Percentiles rank a stretch among this genome's conserved stretches.
Conservation (phyloP, 1,284 basidiomycete species). For the Golubevia pallescens region DNA sequence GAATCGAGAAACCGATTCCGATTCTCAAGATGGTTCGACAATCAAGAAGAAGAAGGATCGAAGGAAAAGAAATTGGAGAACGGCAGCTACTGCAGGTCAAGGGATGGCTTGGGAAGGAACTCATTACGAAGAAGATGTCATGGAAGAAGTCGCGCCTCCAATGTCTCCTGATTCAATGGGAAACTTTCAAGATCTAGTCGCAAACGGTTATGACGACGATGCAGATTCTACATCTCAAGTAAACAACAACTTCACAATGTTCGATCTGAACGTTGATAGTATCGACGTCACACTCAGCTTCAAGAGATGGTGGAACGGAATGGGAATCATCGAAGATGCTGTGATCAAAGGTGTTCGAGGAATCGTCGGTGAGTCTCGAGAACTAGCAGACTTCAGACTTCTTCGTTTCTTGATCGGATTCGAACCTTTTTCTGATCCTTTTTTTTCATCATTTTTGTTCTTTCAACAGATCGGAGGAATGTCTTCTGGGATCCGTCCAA, state of each 20-base stretch:
- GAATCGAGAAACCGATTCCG: neutral
- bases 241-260: slow-evolving; percentile 62
- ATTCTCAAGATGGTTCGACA: slow-evolving; percentile 6
- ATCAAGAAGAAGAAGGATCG: slow-evolving; percentile 7
- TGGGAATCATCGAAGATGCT: slow-evolving; percentile 87
- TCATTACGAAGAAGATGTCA: slow-evolving; percentile 44
- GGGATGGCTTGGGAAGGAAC: slow-evolving; percentile 59
- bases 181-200: slow-evolving; percentile 24
- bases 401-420: neutral
- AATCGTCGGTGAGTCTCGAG: slow-evolving; percentile 74
- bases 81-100: slow-evolving; percentile 33
- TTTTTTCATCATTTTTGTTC: neutral
- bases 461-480: slow-evolving; percentile 79
- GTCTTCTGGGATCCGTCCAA: slow-evolving; percentile 84
- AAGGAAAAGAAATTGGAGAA: slow-evolving; percentile 7
- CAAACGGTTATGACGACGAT: no score
- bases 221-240: slow-evolving; percentile 16
- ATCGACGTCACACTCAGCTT: slow-evolving; percentile 96
- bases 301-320: slow-evolving; percentile 91
- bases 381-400: no score
- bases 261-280: slow-evolving; percentile 58
- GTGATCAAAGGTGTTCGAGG: slow-evolving; percentile 92
- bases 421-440: neutral
- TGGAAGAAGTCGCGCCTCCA: slow-evolving; percentile 50
- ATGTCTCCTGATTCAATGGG: slow-evolving; percentile 40